Evolutionary conservation across 345 rosid species (phyloP), one percentile per base, ranked within the genome.

Genomic region (Microcos paniculata): DNA sequence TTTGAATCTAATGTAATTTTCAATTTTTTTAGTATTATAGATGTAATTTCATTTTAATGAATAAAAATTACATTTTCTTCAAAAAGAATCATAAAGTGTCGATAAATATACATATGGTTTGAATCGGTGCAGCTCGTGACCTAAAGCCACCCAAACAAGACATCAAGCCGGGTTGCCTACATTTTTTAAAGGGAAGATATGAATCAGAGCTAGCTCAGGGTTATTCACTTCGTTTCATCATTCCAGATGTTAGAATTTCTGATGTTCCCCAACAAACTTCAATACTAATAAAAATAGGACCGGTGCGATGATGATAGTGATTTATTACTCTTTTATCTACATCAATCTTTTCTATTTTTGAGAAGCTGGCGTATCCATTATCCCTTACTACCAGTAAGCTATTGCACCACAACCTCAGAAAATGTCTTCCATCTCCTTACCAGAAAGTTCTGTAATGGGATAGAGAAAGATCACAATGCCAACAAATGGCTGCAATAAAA

Each of bases 181-280:
- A 35, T 48, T 61, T 76, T 79, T 33, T 35, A 33, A 48, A 16
- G 6, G 8, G 46, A 62, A 61, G 31, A 12, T 35, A 68, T 70
- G 67, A 51, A 70, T 16, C 70, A 64, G 26, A 48, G 66, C 38
- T 56, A 45, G 2, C 46, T 64, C 71, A 42, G 11, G 21, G 28
- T 9, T 51, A 40, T 59, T 46, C 56, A 48, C 33, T 76, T 49
- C 35, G 43, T 4, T 55, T 63, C 13, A 19, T 23, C 38, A 66
- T 38, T 66, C 58, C 35, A 2, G 16, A 64, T 46, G 55, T 40
- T 21, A 45, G 48, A 70, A 3, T 52, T 45, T 53, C 62, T 33
- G 46, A 70, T 70, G 46, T 70, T 61, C 73, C 73, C 42, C 7
- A 49, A 46, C 57, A 69, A 12, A 16, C 18, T 51, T 51, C 45